Percentiles rank a stretch among this genome's conserved stretches.
Conservation (phyloP, 441 rosid genomes). For the Arabidopsis hybrid region DNA sequence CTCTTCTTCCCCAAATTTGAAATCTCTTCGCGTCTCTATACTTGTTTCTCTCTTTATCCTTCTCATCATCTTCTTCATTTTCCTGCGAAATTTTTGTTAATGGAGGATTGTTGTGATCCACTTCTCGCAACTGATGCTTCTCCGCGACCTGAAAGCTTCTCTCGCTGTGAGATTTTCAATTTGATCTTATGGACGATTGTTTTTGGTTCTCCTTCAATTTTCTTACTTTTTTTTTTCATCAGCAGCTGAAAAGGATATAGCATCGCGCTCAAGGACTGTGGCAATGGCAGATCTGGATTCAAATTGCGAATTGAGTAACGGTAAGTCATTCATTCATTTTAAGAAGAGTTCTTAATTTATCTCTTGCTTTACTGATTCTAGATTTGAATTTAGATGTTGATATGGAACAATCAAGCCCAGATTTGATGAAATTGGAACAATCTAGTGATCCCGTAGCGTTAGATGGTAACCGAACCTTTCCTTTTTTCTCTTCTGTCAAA, state of each 20-base stretch:
- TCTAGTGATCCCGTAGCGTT: conserved; percentile 32
- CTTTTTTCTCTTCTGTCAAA: not conserved
- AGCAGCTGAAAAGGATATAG: conserved; percentile 40
- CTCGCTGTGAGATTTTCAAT: conserved; percentile 42
- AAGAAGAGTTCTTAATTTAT: not conserved
- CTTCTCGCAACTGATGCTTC: conserved; percentile 60
- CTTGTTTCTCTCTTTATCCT: not conserved
- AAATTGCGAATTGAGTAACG: conserved; percentile 36
- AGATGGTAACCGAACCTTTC: conserved; percentile 44
- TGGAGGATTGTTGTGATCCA: conserved; percentile 57
- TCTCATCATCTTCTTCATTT: not conserved
- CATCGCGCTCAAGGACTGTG: conserved; percentile 36
- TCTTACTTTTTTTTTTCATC: not conserved
- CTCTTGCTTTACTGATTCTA: conserved; percentile 3
- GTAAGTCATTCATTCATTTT: conserved; percentile 35
- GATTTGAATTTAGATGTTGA: conserved; percentile 40
- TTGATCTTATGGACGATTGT: not conserved
- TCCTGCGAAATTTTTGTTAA: conserved; percentile 15
- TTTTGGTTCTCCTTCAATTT: not conserved
- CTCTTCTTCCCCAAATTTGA: conserved; percentile 31
- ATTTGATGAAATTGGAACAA: conserved; percentile 20
- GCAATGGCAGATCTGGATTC: conserved; percentile 53
- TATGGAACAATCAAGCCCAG: conserved; percentile 43
- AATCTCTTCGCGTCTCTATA: conserved; percentile 16
- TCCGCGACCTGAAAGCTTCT: conserved; percentile 43